Evolutionary conservation across 169 alveolate species (phyloP).

Genomic region (Eimeria tenella): DNA sequence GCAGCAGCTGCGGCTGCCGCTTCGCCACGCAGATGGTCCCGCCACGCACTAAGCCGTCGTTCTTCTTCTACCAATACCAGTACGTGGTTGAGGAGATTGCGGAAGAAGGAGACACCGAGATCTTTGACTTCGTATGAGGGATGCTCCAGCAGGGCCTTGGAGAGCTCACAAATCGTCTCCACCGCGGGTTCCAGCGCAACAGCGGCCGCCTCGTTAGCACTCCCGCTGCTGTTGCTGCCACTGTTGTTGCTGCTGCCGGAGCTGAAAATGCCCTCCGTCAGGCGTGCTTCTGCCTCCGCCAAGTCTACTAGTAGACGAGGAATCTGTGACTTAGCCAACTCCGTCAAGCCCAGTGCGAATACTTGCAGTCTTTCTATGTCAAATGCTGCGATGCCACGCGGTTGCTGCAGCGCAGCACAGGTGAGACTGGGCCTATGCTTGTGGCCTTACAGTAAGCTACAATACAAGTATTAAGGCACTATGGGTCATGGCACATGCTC

Average conservation of each 20-base stretch:
- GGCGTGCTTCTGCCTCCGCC: slow-evolving; percentile 40
- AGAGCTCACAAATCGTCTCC: slow-evolving; percentile 50
- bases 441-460: no score
- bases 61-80: slow-evolving; percentile 54
- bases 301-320: slow-evolving; percentile 20
- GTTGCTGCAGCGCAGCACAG: slow-evolving; percentile 44
- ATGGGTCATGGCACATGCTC: background rate
- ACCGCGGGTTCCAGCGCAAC: slow-evolving; percentile 37
- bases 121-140: slow-evolving; percentile 70
- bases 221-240: background rate
- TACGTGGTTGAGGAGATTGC: slow-evolving; percentile 74
- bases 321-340: slow-evolving; percentile 51
- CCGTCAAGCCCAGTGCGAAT: slow-evolving; percentile 36
- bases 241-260: background rate
- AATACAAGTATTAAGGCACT: no score
- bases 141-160: slow-evolving; percentile 60
- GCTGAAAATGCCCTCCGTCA: background rate
- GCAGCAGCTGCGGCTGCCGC: slow-evolving; percentile 52
- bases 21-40: slow-evolving; percentile 48
- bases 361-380: slow-evolving; percentile 40
- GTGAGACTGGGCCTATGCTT: no score
- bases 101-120: slow-evolving; percentile 49
- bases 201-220: background rate
- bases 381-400: slow-evolving; percentile 45
- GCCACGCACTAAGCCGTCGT: slow-evolving; percentile 55